A percentile compares a stretch with the other conserved stretches of the same genome.
Evolutionary conservation across 805 yeast genomes (phyloP).

Genomic region (Zygoascus biomembranicola): DNA sequence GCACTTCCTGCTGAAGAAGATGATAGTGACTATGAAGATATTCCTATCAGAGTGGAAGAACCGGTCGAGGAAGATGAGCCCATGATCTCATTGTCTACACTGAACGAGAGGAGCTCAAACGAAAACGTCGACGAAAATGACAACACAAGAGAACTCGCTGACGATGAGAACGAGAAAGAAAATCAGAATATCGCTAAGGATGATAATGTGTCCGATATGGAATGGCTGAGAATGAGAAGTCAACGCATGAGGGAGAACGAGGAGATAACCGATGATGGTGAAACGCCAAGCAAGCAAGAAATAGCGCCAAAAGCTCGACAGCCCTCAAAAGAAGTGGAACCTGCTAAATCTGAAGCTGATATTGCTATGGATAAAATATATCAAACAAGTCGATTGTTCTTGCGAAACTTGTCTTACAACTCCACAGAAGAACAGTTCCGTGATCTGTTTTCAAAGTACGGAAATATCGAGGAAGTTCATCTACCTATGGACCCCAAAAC

Average conservation of each 20-base stretch:
- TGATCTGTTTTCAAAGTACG: slow-evolving; percentile 56
- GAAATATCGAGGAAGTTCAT: slow-evolving; percentile 80
- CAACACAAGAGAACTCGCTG: slow-evolving; percentile 17
- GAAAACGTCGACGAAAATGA: slow-evolving; percentile 20
- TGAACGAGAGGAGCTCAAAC: slow-evolving; percentile 22
- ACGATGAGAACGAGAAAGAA: slow-evolving; percentile 16
- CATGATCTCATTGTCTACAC: slow-evolving; percentile 38
- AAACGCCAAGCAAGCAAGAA: slow-evolving; percentile 16
- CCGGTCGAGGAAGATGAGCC: slow-evolving; percentile 39
- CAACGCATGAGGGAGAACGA: slow-evolving; percentile 48
- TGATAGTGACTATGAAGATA: slow-evolving; percentile 34
- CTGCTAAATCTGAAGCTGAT: slow-evolving; percentile 32
- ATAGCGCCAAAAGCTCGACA: slow-evolving; percentile 6
- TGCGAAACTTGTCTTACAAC: slow-evolving; percentile 76
- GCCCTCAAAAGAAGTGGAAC: slow-evolving; percentile 1
- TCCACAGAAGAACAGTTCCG: slow-evolving; percentile 74
- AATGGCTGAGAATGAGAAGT: slow-evolving; percentile 77
- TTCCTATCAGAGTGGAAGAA: slow-evolving; percentile 19
- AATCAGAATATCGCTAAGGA: slow-evolving; percentile 34
- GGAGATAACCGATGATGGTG: slow-evolving; percentile 5
- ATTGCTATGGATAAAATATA: slow-evolving; percentile 43
- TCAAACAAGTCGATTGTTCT: slow-evolving; percentile 72
- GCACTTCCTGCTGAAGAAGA: slow-evolving; percentile 30
- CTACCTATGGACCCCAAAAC: slow-evolving; percentile 86
- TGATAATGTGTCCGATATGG: slow-evolving; percentile 60